phyloP scores from a whole-genome alignment of 768 basidiomycete species.

The Kwoniella pini region DNA sequence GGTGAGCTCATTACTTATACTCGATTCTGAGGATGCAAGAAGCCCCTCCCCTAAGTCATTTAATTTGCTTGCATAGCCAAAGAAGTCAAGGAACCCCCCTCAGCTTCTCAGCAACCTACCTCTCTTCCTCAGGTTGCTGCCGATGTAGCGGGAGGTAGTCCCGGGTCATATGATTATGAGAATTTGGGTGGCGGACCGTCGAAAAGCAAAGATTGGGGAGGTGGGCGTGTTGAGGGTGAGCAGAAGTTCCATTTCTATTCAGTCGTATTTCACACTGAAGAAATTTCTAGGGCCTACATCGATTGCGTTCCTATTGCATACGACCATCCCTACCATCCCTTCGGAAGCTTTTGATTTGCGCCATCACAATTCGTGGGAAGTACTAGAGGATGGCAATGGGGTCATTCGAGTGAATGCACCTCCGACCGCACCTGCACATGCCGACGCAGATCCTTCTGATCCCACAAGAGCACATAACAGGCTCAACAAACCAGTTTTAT shows the following conservation, averaged over 20 bases:
- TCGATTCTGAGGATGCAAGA: constrained; percentile 2
- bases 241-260: not conserved
- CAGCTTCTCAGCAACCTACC: not conserved
- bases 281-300: constrained; percentile 75
- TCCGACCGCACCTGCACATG: constrained; percentile 24
- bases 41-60: no score
- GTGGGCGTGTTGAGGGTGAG: constrained; percentile 47
- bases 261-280: not conserved
- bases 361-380: constrained; percentile 84
- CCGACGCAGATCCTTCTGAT: constrained; percentile 32
- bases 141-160: not conserved
- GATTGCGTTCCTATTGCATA: constrained; percentile 81
- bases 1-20: constrained; percentile 59
- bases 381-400: constrained; percentile 80
- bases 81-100: not conserved
- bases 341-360: constrained; percentile 86
- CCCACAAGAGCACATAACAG: constrained; percentile 30
- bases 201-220: not conserved
- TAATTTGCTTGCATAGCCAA: not conserved
- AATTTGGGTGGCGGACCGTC: not conserved
- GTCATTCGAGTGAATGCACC: constrained; percentile 62
- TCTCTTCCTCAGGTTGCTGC: not conserved
- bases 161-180: constrained; percentile 3
- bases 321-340: constrained; percentile 79
- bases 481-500: constrained; percentile 43